Evolutionary conservation across 805 yeast species (phyloP).

Genomic region (Candida parachauliodes): DNA sequence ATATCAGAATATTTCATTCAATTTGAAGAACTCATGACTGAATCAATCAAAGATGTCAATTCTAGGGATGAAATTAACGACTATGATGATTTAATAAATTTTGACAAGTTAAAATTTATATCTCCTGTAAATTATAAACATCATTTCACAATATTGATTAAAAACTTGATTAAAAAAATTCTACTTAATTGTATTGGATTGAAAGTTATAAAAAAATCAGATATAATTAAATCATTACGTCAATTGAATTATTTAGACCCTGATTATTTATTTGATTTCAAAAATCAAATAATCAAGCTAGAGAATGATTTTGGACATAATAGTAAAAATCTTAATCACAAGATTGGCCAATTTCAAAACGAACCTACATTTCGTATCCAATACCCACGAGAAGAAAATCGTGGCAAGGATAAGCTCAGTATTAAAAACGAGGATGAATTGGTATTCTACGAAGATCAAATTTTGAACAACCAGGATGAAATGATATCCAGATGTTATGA

Average conservation of each 20-base stretch:
- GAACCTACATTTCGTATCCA: background rate
- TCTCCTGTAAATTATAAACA: background rate
- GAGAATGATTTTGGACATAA: background rate
- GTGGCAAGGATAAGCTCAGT: background rate
- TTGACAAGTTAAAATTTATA: background rate
- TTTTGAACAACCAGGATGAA: constrained; percentile 7
- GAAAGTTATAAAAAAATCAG: background rate
- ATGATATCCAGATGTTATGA: constrained; percentile 10
- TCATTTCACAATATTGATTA: background rate
- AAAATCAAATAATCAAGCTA: background rate
- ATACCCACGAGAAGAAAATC: background rate
- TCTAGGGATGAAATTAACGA: background rate
- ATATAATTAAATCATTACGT: background rate
- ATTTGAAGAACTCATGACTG: constrained; percentile 43
- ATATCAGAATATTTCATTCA: constrained; percentile 41
- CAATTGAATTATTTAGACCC: constrained; percentile 4
- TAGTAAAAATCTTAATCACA: too few relatives aligned
- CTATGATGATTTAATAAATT: background rate
- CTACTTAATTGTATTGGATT: background rate
- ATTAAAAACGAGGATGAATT: constrained; percentile 5
- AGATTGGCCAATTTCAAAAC: background rate
- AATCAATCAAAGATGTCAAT: constrained; percentile 13
- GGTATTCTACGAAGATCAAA: constrained; percentile 4
- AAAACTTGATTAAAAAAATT: background rate
- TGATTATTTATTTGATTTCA: constrained; percentile 1